These are phyloP conservation scores for Mortierella sp. DNA, from an alignment of 371 early-diverging fungal species.

Conservation along the genomic window DNA sequence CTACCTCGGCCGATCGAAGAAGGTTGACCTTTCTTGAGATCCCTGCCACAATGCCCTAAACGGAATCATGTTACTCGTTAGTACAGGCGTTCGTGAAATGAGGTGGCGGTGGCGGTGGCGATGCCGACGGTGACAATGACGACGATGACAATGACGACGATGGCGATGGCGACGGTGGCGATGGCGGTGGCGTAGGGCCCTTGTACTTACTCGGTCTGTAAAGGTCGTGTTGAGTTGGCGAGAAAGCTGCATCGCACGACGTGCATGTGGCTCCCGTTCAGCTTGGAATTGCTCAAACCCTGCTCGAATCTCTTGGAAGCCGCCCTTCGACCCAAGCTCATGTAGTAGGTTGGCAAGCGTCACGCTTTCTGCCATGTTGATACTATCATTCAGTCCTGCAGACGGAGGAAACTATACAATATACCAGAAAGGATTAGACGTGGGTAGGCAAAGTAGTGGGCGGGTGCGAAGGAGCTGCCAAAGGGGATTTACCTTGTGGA, in stretches of 20 bases:
- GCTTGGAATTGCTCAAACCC: neutral
- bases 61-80: too few relatives aligned
- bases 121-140: too few relatives aligned
- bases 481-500: slow-evolving; percentile 11
- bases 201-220: neutral
- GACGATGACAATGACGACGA: too few relatives aligned
- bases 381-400: neutral
- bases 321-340: slow-evolving; percentile 5
- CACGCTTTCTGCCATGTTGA: slow-evolving; percentile 4
- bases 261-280: neutral
- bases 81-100: too few relatives aligned
- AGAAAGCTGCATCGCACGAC: neutral
- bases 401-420: slow-evolving; percentile 5
- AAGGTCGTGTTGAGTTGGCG: neutral
- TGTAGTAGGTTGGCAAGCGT: neutral
- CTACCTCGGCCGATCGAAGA: neutral
- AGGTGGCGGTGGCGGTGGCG: too few relatives aligned
- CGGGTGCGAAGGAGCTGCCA: too few relatives aligned
- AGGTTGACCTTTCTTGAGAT: neutral
- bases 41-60: slow-evolving; percentile 2
- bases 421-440: neutral
- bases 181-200: too few relatives aligned
- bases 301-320: neutral
- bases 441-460: neutral
- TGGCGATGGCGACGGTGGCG: too few relatives aligned